Conservation (phyloP, 163 green algal genomes). For the Scenedesmus sp. region DNA sequence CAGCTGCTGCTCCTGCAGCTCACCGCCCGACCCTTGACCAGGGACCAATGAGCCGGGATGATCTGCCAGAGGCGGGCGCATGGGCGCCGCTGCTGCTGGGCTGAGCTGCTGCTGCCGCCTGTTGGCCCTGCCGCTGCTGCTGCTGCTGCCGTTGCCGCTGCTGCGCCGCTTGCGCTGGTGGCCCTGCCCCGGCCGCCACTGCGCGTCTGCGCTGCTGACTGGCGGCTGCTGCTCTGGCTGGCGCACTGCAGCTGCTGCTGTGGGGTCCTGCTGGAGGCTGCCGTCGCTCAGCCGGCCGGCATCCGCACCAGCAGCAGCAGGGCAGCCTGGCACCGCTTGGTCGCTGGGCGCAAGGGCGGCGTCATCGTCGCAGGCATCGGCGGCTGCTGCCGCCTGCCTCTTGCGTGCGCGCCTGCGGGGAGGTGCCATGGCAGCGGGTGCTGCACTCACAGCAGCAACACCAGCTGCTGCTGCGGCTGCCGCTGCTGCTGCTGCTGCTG, state of each 20-base stretch:
- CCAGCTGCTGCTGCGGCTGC: neutral
- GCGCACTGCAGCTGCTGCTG: conserved; percentile 9
- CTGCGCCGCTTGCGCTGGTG: neutral
- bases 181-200: neutral
- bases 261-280: neutral
- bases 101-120: neutral
- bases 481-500: conserved; percentile 10
- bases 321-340: neutral
- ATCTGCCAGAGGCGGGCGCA: neutral
- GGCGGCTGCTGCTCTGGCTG: neutral
- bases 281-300: neutral
- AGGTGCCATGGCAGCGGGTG: neutral
- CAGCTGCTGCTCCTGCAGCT: neutral
- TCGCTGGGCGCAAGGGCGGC: neutral
- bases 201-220: no score
- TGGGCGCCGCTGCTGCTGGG: neutral
- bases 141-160: conserved; percentile 23
- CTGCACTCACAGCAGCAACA: conserved; percentile 1
- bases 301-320: neutral
- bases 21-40: neutral
- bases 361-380: neutral
- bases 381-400: conserved; percentile 26
- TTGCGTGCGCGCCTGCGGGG: neutral
- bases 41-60: neutral
- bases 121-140: neutral